Base-by-base conservation (phyloP, 306 rosid genomes). In the Castanea sativa region DNA sequence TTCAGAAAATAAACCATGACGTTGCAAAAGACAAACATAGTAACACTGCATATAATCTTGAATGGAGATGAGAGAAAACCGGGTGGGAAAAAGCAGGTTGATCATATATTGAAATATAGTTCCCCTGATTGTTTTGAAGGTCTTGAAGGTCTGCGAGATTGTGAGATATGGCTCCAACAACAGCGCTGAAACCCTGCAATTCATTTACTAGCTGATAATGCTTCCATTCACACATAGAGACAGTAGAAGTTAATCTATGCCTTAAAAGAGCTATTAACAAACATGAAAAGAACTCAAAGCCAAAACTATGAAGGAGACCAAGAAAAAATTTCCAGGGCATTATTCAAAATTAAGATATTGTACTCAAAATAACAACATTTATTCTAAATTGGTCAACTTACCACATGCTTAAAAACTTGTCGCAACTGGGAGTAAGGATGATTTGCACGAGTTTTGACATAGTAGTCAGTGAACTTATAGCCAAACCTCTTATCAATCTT, bases 391-490 rank as follows among this genome's bases (percentile, higher is more conserved):
- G 74, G 71, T 79, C 74, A 87, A 69, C 78, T 90, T 91, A 95
- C 99, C 98, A 96, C 99, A 84, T 96, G 99, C 88, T 96, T 96
- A 87, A 90, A 96, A 77, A 96, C 97, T 96, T 96, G 99, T 76
- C 89, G 99, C 81, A 96, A 89, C 87, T 93, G 99, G 30, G 99
- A 96, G 87, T 91, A 96, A 52, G 99, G 99, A 85, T 96, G 99
- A 84, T 96, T 96, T 56, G 99, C 98, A 41, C 99, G 98, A 70
- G 99, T 96, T 84, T 90, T 91, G 76, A 96, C 98, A 75, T 93
- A 96, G 85, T 96, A 93, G 74, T 96, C 92, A 8, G 99, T 96
- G 89, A 96, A 96, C 83, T 89, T 90, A 76, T 90, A 89, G 80
- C 98, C 90, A 84, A 96, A 90, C 76, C 97, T 97, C 77, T 96